phyloP scores from a whole-genome alignment of 2,329 filamentous ascomycete species.

The Dactylellina cionopaga region DNA sequence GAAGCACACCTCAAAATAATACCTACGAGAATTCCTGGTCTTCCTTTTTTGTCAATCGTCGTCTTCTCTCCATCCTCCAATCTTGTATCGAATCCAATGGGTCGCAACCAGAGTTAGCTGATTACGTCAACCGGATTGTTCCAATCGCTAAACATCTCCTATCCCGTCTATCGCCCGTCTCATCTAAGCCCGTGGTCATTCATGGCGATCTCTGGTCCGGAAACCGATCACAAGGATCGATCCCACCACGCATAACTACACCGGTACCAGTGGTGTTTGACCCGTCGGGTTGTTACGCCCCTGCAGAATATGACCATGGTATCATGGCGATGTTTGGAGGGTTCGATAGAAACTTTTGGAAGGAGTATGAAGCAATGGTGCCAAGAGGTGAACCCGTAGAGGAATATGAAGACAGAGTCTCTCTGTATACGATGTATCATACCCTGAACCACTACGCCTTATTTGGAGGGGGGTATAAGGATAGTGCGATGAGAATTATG shows the following conservation, averaged over 20 bases:
- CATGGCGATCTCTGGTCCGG: conserved; percentile 96
- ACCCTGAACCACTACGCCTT: conserved; percentile 88
- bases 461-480: conserved; percentile 82
- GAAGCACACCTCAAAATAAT: conserved; percentile 84
- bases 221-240: conserved; percentile 38
- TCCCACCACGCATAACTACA: conserved; percentile 21
- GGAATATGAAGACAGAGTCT: conserved; percentile 85
- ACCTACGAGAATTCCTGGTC: conserved; percentile 78
- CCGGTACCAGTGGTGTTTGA: conserved; percentile 73
- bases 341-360: conserved; percentile 76
- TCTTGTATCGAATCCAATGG: conserved; percentile 67
- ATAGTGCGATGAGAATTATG: conserved; percentile 83
- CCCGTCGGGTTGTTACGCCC: conserved; percentile 81
- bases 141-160: conserved; percentile 33
- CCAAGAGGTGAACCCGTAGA: conserved; percentile 80
- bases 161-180: conserved; percentile 26
- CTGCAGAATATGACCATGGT: conserved; percentile 88
- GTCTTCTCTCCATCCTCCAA: conserved; percentile 72
- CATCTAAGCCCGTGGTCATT: conserved; percentile 69
- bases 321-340: conserved; percentile 98
- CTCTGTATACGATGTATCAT: conserved; percentile 89
- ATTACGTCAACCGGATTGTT: conserved; percentile 68
- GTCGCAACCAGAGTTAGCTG: conserved; percentile 69
- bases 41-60: conserved; percentile 82
- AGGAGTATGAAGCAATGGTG: conserved; percentile 78